Percentiles rank a stretch among this genome's conserved stretches.
Evolutionary conservation across 805 yeast genomes (phyloP).

Genomic region (Wickerhamiella azymoides): DNA sequence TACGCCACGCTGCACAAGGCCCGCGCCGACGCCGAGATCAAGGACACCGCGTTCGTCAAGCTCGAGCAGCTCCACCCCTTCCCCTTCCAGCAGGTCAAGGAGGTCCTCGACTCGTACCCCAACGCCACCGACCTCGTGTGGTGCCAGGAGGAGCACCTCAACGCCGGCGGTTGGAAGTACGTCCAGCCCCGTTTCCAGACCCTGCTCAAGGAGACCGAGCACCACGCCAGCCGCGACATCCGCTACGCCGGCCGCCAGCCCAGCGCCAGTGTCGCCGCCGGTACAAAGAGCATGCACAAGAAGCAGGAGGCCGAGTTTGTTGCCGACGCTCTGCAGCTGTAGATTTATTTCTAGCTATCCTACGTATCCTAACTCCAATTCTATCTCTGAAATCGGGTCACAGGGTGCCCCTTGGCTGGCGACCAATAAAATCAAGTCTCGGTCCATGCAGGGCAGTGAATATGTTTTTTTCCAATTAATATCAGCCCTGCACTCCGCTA

Average conservation of each 20-base stretch:
- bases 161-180: conserved; percentile 81
- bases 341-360: not conserved
- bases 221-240: conserved; percentile 40
- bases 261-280: conserved; percentile 96
- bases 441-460: too few species aligned
- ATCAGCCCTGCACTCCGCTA: too few species aligned
- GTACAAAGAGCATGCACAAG: conserved; percentile 74
- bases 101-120: conserved; percentile 66
- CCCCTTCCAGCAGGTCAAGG: conserved; percentile 93
- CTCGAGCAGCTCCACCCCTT: conserved; percentile 96
- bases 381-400: too few species aligned
- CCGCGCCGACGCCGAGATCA: conserved; percentile 64
- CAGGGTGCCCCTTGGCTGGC: too few species aligned
- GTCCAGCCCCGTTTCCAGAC: conserved; percentile 75
- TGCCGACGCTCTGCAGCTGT: conserved; percentile 45
- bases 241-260: conserved; percentile 98
- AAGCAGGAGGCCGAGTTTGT: conserved; percentile 84
- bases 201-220: conserved; percentile 58
- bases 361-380: too few species aligned
- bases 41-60: conserved; percentile 74
- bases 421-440: too few species aligned
- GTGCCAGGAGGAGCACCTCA: conserved; percentile 98
- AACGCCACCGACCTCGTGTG: conserved; percentile 77
- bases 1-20: conserved; percentile 82
- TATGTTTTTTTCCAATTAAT: too few species aligned